Percentiles rank a stretch among this genome's conserved stretches.
phyloP scores from a whole-genome alignment of 2,329 filamentous ascomycete species.

The Trichoderma semiorbis region DNA sequence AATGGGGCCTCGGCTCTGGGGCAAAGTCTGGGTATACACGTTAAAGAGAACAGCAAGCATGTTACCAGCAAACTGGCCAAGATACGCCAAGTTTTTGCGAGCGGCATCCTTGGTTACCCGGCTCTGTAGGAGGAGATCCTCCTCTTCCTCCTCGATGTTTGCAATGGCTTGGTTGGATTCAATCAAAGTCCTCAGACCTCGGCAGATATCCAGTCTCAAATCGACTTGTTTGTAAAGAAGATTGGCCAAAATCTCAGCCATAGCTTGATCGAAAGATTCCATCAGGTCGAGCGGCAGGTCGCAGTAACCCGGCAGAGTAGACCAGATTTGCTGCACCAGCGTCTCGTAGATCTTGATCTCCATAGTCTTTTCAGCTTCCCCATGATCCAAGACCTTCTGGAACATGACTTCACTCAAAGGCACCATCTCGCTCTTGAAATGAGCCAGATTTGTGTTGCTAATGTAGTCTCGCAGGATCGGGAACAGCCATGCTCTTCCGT shows the following conservation, averaged over 20 bases:
- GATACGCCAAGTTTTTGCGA: slow-evolving; percentile 74
- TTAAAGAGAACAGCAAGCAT: slow-evolving; percentile 97
- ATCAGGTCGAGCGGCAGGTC: slow-evolving; percentile 79
- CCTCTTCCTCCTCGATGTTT: slow-evolving; percentile 65
- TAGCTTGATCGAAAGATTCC: slow-evolving; percentile 76
- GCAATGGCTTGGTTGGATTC: slow-evolving; percentile 86
- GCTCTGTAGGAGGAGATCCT: slow-evolving; percentile 73
- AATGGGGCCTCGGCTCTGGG: slow-evolving; percentile 86
- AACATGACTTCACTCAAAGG: slow-evolving; percentile 89
- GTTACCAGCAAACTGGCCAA: slow-evolving; percentile 78
- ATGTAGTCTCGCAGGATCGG: slow-evolving; percentile 86
- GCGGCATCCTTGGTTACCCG: slow-evolving; percentile 73
- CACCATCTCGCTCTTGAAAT: slow-evolving; percentile 83
- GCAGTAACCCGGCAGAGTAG: slow-evolving; percentile 88
- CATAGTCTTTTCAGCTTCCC: slow-evolving; percentile 81
- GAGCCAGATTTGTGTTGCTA: slow-evolving; percentile 79
- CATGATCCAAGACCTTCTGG: slow-evolving; percentile 81
- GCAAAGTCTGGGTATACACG: slow-evolving; percentile 93
- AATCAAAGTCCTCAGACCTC: slow-evolving; percentile 78
- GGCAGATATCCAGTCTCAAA: slow-evolving; percentile 81
- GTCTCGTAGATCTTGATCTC: slow-evolving; percentile 98
- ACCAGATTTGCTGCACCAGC: slow-evolving; percentile 93
- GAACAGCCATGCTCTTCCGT: slow-evolving; percentile 90
- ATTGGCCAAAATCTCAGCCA: slow-evolving; percentile 88
- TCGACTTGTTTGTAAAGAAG: slow-evolving; percentile 90